Evolutionary conservation across 1,139 yeast species (phyloP).

Genomic region (Pichia sp.): DNA sequence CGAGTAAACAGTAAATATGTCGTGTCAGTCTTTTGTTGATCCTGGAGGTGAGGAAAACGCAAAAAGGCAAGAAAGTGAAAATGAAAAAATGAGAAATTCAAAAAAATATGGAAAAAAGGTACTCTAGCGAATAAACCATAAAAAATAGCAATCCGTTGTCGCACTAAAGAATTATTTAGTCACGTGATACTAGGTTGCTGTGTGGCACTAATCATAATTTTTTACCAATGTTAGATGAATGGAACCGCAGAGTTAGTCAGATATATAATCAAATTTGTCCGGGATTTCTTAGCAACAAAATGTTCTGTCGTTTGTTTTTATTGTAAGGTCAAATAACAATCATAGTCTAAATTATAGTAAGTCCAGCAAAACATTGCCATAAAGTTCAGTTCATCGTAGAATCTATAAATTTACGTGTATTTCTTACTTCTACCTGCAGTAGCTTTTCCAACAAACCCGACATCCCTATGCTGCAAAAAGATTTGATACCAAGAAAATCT

Average conservation of each 20-base stretch:
- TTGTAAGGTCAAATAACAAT: no score
- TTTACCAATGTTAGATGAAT: no score
- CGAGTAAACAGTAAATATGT: neutral
- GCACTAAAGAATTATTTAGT: no score
- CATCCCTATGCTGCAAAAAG: conserved; percentile 3
- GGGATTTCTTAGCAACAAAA: no score
- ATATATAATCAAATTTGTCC: no score
- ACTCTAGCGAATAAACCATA: neutral
- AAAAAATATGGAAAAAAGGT: neutral
- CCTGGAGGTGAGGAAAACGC: neutral
- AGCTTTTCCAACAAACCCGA: conserved; percentile 20
- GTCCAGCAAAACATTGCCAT: conserved; percentile 3
- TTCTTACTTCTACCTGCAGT: conserved; percentile 17
- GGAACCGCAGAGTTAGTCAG: no score
- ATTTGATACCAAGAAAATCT: conserved; percentile 3
- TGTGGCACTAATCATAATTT: no score
- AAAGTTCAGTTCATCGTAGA: conserved; percentile 22
- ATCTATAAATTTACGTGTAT: conserved; percentile 22
- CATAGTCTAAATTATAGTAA: no score
- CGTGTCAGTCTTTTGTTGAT: neutral
- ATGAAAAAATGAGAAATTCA: neutral
- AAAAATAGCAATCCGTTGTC: neutral
- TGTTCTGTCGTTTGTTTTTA: no score
- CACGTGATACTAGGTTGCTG: no score
- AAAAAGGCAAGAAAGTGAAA: neutral